Conservation (phyloP, 768 basidiomycete species). For the Lyophyllum shimeji region DNA sequence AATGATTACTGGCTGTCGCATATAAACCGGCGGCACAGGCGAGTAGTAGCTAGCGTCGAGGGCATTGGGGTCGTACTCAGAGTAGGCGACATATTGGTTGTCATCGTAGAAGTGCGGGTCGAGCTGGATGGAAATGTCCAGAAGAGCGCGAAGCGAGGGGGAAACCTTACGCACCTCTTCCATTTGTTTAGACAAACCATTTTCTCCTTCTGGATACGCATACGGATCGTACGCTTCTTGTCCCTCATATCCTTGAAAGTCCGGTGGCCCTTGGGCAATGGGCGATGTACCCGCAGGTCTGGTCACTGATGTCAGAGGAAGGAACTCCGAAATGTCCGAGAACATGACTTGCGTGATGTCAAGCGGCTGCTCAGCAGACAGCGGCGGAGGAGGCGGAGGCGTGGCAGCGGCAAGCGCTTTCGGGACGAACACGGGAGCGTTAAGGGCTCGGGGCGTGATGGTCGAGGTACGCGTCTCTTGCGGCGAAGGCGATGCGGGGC, state of each 20-base stretch:
- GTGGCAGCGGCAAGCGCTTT: slow-evolving; percentile 39
- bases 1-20: slow-evolving; percentile 66
- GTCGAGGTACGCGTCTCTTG: slow-evolving; percentile 29
- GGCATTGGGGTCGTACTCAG: slow-evolving; percentile 36
- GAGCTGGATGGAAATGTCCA: slow-evolving; percentile 15
- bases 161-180: slow-evolving; percentile 24
- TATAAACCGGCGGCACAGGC: slow-evolving; percentile 42
- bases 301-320: not conserved
- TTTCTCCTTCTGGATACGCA: slow-evolving; percentile 23
- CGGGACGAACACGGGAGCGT: slow-evolving; percentile 85
- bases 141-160: not conserved
- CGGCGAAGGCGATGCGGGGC: slow-evolving; percentile 14
- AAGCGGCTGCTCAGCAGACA: slow-evolving; percentile 24
- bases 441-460: slow-evolving; percentile 65
- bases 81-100: slow-evolving; percentile 27
- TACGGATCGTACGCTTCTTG: slow-evolving; percentile 26
- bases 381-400: slow-evolving; percentile 27
- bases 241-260: slow-evolving; percentile 19
- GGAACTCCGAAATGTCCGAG: not conserved
- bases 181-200: slow-evolving; percentile 29
- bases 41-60: slow-evolving; percentile 41
- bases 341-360: slow-evolving; percentile 18
- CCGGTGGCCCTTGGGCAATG: slow-evolving; percentile 10
- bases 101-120: slow-evolving; percentile 30
- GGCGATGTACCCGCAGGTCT: slow-evolving; percentile 21